Conservation (phyloP, 116 monocot species). For the Iris pallida region DNA sequence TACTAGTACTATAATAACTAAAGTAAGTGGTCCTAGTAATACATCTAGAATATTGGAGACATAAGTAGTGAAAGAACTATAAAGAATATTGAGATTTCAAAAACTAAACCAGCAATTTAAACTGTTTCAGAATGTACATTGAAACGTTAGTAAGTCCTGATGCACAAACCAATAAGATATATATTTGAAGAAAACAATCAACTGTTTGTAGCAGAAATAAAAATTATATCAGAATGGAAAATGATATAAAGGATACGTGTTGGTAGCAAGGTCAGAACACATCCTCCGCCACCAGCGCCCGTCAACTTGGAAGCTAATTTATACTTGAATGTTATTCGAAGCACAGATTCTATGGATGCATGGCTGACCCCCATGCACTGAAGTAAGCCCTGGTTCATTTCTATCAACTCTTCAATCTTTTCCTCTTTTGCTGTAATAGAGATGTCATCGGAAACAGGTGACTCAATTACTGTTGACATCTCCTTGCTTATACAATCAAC, state of each 20-base stretch:
- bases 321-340: constrained; percentile 63
- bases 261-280: constrained; percentile 86
- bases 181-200: too few species aligned
- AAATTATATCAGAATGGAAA: neutral
- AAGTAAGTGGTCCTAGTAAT: too few species aligned
- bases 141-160: too few species aligned
- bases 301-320: constrained; percentile 87
- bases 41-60: too few species aligned
- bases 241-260: constrained; percentile 62
- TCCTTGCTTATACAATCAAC: constrained; percentile 82
- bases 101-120: too few species aligned
- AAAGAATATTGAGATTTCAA: too few species aligned
- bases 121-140: too few species aligned
- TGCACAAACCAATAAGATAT: too few species aligned
- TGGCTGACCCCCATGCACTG: constrained; percentile 91
- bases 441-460: constrained; percentile 45
- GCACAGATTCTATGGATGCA: constrained; percentile 74
- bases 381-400: constrained; percentile 93
- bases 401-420: constrained; percentile 72
- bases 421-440: constrained; percentile 62
- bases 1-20: too few species aligned
- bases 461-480: constrained; percentile 49
- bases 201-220: neutral
- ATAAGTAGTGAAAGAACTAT: too few species aligned
- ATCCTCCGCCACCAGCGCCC: constrained; percentile 97